Evolutionary conservation across 495 filamentous ascomycete genomes (phyloP).

Genomic region (Hypoxylon fragiforme): DNA sequence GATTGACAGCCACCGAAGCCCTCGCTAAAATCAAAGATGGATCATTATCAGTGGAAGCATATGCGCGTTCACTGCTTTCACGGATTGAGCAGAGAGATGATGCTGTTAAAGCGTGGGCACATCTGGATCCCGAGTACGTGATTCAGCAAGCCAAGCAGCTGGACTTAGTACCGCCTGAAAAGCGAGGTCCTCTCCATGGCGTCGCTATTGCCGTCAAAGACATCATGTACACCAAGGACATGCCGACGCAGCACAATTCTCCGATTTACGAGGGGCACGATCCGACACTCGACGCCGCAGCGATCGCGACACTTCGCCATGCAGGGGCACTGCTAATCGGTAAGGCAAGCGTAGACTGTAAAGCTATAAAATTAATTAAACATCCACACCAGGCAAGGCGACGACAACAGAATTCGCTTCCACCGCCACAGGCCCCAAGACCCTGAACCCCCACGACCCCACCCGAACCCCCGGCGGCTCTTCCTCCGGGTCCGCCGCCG

Average conservation of each 20-base stretch:
- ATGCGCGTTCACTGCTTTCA: constrained; percentile 55
- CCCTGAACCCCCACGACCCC: constrained; percentile 52
- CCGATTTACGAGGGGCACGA: constrained; percentile 47
- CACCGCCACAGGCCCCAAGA: constrained; percentile 39
- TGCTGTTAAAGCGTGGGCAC: constrained; percentile 57
- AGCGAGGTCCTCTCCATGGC: constrained; percentile 58
- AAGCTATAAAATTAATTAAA: background rate
- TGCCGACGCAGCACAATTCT: constrained; percentile 57
- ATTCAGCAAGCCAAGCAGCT: constrained; percentile 55
- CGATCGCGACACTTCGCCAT: constrained; percentile 46
- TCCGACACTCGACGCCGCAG: constrained; percentile 47
- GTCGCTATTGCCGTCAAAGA: constrained; percentile 61
- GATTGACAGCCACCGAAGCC: constrained; percentile 45
- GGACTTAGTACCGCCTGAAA: constrained; percentile 47
- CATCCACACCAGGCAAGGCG: constrained; percentile 41
- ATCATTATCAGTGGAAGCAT: constrained; percentile 52
- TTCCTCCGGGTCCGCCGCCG: constrained; percentile 57
- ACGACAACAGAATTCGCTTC: constrained; percentile 58
- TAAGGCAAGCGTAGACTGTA: no score
- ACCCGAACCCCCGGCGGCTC: constrained; percentile 57
- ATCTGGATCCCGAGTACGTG: constrained; percentile 51
- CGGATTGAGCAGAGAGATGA: constrained; percentile 53
- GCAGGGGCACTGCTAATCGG: constrained; percentile 57
- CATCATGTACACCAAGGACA: constrained; percentile 61
- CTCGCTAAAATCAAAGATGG: constrained; percentile 40